These are phyloP conservation scores for Calonectria multiphialidica DNA, from an alignment of 2,329 filamentous ascomycete genomes.

Conservation along the genomic window DNA sequence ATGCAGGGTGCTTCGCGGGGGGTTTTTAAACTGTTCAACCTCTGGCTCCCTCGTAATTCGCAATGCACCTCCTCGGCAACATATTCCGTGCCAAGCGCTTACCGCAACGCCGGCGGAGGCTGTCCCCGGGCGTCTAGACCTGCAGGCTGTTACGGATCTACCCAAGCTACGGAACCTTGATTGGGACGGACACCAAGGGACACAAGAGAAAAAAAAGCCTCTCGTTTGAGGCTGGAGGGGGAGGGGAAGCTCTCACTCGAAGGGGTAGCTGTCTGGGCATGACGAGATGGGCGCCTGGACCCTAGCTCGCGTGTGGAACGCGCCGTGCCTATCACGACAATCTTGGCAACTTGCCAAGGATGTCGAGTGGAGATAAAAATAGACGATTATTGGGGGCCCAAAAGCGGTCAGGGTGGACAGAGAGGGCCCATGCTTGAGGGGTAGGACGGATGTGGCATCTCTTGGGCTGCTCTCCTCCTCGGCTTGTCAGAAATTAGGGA, in stretches of 20 bases:
- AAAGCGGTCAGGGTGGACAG: not conserved
- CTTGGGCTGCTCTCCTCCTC: not conserved
- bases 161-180: not conserved
- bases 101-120: not conserved
- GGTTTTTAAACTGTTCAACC: not conserved
- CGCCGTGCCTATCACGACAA: not conserved
- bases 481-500: not conserved
- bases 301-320: not conserved
- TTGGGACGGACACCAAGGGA: no score
- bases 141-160: not conserved
- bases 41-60: not conserved
- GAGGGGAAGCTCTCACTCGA: no score
- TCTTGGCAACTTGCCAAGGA: not conserved
- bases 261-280: not conserved
- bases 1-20: not conserved
- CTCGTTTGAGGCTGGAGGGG: not conserved
- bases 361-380: not conserved
- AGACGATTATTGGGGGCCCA: not conserved
- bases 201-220: not conserved
- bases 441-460: not conserved
- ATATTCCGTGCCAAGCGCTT: constrained; percentile 5
- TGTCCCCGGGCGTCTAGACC: not conserved
- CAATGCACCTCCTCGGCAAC: constrained; percentile 1
- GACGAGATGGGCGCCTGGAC: not conserved
- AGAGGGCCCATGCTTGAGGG: not conserved